These are phyloP conservation scores for Lentinula sp. DNA, from an alignment of 768 basidiomycete genomes.

Conservation along the genomic window DNA sequence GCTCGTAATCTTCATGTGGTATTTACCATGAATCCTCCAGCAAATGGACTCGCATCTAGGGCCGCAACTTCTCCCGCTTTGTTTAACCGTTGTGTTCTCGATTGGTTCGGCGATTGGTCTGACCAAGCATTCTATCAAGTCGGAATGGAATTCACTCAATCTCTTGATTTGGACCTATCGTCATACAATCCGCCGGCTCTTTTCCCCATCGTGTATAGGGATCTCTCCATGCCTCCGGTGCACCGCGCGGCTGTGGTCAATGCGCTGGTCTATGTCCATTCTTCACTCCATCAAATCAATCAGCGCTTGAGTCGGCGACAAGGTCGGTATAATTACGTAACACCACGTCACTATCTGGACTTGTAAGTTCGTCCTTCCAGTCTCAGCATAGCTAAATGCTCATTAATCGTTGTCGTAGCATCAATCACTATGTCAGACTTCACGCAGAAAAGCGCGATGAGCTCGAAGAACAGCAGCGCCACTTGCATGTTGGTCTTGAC, in stretches of 20 bases:
- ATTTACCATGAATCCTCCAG: constrained; percentile 98
- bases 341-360: constrained; percentile 96
- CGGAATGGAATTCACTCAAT: constrained; percentile 92
- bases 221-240: constrained; percentile 76
- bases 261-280: constrained; percentile 87
- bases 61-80: constrained; percentile 97
- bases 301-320: constrained; percentile 83
- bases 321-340: constrained; percentile 95
- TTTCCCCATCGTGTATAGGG: constrained; percentile 89
- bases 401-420: constrained; percentile 39
- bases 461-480: constrained; percentile 96
- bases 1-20: constrained; percentile 98
- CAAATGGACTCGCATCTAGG: constrained; percentile 90
- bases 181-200: constrained; percentile 72
- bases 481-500: constrained; percentile 96
- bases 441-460: constrained; percentile 97
- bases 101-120: constrained; percentile 99
- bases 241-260: constrained; percentile 92
- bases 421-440: constrained; percentile 94
- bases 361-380: constrained; percentile 63
- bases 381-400: constrained; percentile 7
- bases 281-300: constrained; percentile 85
- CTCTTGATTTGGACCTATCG: constrained; percentile 85
- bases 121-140: constrained; percentile 99
- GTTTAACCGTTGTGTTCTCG: constrained; percentile 98